These are phyloP conservation scores for Penicillium fuscoglaucum DNA, from an alignment of 2,329 filamentous ascomycete genomes.

Conservation along the genomic window DNA sequence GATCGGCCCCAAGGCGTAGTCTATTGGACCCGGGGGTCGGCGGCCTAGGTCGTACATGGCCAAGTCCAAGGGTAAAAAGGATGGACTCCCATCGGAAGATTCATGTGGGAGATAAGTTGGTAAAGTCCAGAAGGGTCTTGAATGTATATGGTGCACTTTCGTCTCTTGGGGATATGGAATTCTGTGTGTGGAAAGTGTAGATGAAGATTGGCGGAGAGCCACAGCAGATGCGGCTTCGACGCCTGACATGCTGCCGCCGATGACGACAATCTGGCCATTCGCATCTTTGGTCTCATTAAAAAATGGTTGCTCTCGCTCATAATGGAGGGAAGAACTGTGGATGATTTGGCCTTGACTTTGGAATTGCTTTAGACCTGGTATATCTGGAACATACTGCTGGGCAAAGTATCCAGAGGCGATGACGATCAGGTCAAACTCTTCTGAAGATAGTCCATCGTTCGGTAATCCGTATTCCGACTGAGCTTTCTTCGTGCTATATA, in stretches of 20 bases:
- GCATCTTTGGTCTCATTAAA: conserved; percentile 9
- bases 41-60: conserved; percentile 68
- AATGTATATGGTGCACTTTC: conserved; percentile 66
- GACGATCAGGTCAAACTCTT: conserved; percentile 67
- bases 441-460: conserved; percentile 15
- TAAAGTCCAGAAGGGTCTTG: conserved; percentile 71
- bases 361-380: conserved; percentile 35
- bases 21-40: conserved; percentile 58
- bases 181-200: conserved; percentile 41
- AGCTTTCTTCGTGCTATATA: background rate
- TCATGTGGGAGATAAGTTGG: conserved; percentile 53
- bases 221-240: conserved; percentile 74
- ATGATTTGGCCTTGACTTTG: conserved; percentile 56
- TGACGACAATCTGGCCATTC: conserved; percentile 65
- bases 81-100: conserved; percentile 29
- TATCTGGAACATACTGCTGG: conserved; percentile 55
- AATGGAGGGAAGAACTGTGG: conserved; percentile 68
- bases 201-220: conserved; percentile 68
- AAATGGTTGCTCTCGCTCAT: conserved; percentile 42
- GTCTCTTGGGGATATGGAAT: conserved; percentile 43
- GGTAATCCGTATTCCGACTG: background rate
- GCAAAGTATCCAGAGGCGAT: conserved; percentile 78
- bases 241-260: conserved; percentile 81
- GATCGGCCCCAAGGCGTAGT: conserved; percentile 66
- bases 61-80: conserved; percentile 72